A percentile compares a stretch with the other conserved stretches of the same genome.
Conservation (phyloP, 805 yeast species). For the Schizosaccharomyces cryophilus region DNA sequence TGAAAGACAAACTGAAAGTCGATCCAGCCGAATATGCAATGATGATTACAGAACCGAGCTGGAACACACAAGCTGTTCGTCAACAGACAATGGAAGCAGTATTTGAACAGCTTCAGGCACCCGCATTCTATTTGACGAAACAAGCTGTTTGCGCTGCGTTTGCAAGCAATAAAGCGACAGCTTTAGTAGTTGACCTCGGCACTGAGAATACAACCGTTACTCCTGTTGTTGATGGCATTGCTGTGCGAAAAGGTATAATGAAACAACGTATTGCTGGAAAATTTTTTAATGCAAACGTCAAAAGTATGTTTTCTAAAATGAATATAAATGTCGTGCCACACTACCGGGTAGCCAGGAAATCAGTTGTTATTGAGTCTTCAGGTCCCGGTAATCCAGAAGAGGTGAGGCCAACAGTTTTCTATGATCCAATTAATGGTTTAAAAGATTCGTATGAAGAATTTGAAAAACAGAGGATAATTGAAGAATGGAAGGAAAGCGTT, state of each 20-base stretch:
- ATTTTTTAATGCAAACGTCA: neutral
- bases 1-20: conserved; percentile 24
- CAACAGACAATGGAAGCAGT: conserved; percentile 41
- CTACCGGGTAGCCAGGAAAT: neutral
- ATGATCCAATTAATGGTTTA: neutral
- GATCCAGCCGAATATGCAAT: conserved; percentile 41
- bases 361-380: neutral
- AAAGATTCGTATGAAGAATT: neutral
- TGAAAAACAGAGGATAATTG: conserved; percentile 15
- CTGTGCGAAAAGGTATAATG: conserved; percentile 8
- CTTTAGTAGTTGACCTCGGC: conserved; percentile 64
- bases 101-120: conserved; percentile 50
- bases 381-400: neutral
- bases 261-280: neutral
- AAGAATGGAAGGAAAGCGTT: conserved; percentile 25
- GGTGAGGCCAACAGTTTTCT: neutral
- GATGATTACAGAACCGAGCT: conserved; percentile 34
- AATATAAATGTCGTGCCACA: neutral
- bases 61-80: conserved; percentile 40
- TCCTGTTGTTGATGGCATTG: conserved; percentile 24
- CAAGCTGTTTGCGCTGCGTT: conserved; percentile 48
- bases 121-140: conserved; percentile 50
- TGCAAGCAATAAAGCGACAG: conserved; percentile 54
- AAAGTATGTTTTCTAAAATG: neutral
- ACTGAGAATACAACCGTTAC: conserved; percentile 44